Conservation (phyloP, 139 green algal species). For the Chlorella sp. region DNA sequence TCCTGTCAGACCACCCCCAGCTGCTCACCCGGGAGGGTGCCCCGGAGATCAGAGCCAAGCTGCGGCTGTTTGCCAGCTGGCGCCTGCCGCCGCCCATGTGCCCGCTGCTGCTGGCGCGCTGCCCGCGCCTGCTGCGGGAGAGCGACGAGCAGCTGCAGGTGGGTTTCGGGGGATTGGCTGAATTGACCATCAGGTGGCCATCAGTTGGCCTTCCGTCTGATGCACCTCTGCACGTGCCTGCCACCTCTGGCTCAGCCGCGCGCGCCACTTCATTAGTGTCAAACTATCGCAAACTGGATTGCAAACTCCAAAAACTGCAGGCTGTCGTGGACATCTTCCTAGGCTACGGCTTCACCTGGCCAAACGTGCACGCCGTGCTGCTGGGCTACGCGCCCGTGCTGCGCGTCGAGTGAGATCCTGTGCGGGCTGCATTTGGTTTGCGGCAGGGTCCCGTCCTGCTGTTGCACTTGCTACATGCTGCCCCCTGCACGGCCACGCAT, state of each 20-base stretch:
- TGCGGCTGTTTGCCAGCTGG: slow-evolving; percentile 14
- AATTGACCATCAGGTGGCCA: no score
- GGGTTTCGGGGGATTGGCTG: no score
- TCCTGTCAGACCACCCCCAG: slow-evolving; percentile 4
- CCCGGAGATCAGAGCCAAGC: neutral
- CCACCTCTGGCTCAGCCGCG: no score
- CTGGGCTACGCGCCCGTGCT: slow-evolving; percentile 13
- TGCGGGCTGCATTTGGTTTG: neutral
- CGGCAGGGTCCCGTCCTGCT: no score
- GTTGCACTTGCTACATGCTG: no score
- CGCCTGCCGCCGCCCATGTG: slow-evolving; percentile 30
- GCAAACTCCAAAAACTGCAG: neutral
- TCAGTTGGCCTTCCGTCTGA: no score
- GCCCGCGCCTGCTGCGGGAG: slow-evolving; percentile 10
- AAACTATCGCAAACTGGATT: no score
- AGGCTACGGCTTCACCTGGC: slow-evolving; percentile 14
- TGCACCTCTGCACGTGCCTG: no score
- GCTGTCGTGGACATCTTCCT: slow-evolving; percentile 2
- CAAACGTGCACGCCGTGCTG: slow-evolving; percentile 13
- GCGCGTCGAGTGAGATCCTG: neutral
- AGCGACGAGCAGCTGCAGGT: neutral
- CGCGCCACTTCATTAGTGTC: no score
- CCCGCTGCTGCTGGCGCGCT: slow-evolving; percentile 36
- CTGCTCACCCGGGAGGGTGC: neutral
- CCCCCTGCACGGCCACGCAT: neutral